A percentile compares a stretch with the other conserved stretches of the same genome.
Evolutionary conservation across 1,284 basidiomycete species (phyloP).

Genomic region (Fomitopsis betulina): DNA sequence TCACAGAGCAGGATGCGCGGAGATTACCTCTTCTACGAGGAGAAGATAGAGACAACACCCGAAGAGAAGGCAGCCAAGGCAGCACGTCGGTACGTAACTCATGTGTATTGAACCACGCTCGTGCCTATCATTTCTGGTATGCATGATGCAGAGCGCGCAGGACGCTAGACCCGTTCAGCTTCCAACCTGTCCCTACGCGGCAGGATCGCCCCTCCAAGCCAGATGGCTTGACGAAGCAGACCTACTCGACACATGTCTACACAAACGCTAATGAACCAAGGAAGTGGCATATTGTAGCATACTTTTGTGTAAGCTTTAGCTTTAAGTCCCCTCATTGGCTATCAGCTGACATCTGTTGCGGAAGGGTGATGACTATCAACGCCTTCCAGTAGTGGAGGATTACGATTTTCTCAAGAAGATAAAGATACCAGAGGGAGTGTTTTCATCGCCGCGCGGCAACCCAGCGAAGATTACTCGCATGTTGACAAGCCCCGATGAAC

Average conservation of each 20-base stretch:
- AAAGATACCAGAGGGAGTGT: slow-evolving; percentile 58
- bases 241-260: slow-evolving; percentile 69
- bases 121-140: slow-evolving; percentile 7
- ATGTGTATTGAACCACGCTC: slow-evolving; percentile 6
- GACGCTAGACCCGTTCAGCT: slow-evolving; percentile 54
- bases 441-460: slow-evolving; percentile 59
- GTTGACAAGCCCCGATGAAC: background rate
- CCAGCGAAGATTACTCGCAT: slow-evolving; percentile 20
- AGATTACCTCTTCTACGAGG: slow-evolving; percentile 75
- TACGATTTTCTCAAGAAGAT: slow-evolving; percentile 65
- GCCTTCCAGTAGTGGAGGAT: slow-evolving; percentile 61
- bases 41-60: slow-evolving; percentile 71
- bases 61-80: slow-evolving; percentile 74
- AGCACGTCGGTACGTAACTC: slow-evolving; percentile 49
- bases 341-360: slow-evolving; percentile 7
- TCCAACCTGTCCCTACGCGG: slow-evolving; percentile 51
- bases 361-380: slow-evolving; percentile 62
- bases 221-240: slow-evolving; percentile 74
- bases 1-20: slow-evolving; percentile 80
- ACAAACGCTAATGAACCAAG: slow-evolving; percentile 50
- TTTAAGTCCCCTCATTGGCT: slow-evolving; percentile 2
- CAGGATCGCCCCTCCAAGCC: slow-evolving; percentile 71
- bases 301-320: slow-evolving; percentile 46
- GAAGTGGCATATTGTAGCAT: slow-evolving; percentile 79
- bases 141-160: slow-evolving; percentile 45